Evolutionary conservation across 495 filamentous ascomycete genomes (phyloP).

Genomic region (Hypoxylon lienhwacheense): DNA sequence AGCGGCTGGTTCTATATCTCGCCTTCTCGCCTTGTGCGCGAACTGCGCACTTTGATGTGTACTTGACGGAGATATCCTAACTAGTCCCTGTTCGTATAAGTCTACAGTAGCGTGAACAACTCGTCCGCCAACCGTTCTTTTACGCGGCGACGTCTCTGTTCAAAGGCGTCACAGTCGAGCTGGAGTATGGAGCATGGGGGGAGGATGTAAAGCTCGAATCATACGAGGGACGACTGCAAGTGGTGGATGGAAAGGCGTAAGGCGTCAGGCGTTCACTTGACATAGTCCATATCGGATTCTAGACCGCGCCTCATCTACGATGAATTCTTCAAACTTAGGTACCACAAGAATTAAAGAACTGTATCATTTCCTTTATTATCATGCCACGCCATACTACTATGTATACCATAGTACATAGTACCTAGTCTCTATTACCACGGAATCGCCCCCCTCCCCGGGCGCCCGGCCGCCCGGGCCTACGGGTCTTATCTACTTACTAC

Average conservation of each 20-base stretch:
- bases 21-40: background rate
- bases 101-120: constrained; percentile 17
- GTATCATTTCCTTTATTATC: background rate
- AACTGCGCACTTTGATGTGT: background rate
- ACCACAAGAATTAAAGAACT: background rate
- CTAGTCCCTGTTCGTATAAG: constrained; percentile 8
- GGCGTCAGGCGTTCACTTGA: constrained; percentile 9
- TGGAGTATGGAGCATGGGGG: too few relatives aligned
- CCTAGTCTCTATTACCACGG: too few relatives aligned
- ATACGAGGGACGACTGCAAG: constrained; percentile 16
- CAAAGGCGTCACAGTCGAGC: background rate
- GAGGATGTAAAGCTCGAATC: background rate
- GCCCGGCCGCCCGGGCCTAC: constrained; percentile 16
- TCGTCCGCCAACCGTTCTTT: background rate
- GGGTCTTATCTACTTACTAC: too few relatives aligned
- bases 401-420: too few relatives aligned
- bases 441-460: too few relatives aligned
- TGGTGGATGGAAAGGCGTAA: background rate
- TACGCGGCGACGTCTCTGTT: background rate
- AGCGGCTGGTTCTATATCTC: background rate
- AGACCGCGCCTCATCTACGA: constrained; percentile 22
- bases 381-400: too few relatives aligned
- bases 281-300: constrained; percentile 17
- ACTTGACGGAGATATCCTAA: background rate
- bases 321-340: background rate